These are phyloP conservation scores for Endocalyx cinctus DNA, from an alignment of 2,329 filamentous ascomycete species.

Conservation along the genomic window DNA sequence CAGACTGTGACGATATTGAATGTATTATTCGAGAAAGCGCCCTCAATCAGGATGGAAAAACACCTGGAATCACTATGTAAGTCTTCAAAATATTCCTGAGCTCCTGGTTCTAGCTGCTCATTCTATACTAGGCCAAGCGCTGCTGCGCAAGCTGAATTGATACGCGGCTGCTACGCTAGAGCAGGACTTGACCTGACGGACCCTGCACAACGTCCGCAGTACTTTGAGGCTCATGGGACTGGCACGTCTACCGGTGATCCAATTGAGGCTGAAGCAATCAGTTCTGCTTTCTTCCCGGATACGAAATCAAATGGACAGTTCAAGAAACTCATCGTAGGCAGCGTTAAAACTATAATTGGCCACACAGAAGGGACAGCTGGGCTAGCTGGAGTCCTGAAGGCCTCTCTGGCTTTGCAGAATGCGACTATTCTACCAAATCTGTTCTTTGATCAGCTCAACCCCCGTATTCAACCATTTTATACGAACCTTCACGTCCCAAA, in stretches of 20 bases:
- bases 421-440: background rate
- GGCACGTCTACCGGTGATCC: conserved; percentile 5
- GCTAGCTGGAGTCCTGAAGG: conserved; percentile 4
- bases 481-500: background rate
- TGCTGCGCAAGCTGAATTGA: conserved; percentile 4
- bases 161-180: conserved; percentile 1
- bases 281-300: background rate
- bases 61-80: conserved; percentile 6
- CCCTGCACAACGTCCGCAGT: conserved; percentile 3
- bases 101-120: background rate
- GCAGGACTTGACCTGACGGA: conserved; percentile 1
- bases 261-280: conserved; percentile 3
- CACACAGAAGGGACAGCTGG: conserved; percentile 8
- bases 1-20: conserved; percentile 16
- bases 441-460: background rate
- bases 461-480: background rate
- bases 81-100: background rate
- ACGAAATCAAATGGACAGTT: background rate
- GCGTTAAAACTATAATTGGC: conserved; percentile 5
- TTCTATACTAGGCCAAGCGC: conserved; percentile 1
- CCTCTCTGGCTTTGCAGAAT: conserved; percentile 1
- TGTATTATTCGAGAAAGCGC: conserved; percentile 9
- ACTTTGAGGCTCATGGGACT: conserved; percentile 6
- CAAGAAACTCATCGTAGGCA: conserved; percentile 2
- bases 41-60: conserved; percentile 8